Base-by-base conservation (phyloP, 2,329 filamentous ascomycete genomes). In the Gnomoniopsis sp. region DNA sequence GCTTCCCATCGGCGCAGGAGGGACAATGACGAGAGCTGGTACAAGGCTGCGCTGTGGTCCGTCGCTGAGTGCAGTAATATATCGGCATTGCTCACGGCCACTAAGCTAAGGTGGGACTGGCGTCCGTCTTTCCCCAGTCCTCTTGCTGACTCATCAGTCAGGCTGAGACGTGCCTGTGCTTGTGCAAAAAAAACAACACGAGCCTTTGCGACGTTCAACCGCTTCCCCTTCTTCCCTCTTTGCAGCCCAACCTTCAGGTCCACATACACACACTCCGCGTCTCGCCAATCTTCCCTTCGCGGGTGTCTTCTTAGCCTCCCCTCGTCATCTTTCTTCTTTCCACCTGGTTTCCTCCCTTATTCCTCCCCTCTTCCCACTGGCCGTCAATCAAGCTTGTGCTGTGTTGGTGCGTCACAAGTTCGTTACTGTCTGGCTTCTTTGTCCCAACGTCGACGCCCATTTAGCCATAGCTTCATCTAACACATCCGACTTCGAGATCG, bases 261-360 rank as follows among this genome's bases (percentile, higher is more conserved):
- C 57, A 50, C 43, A 53, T 48, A 54, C 53, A 55, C 59, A 55
- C 56, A 51, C 58, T 46, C 58, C 49, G 54, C 59, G 59, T 43
- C 26, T 49, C 57, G 59, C 49, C 59, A 61, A 61, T 58, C 17
- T 59, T 61, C 56, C 59, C 59, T 50, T 51, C 52, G 56, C 59
- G 56, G 55, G 59, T 61, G 59, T 55, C 53, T 47, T 56, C 33
- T 36, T 44, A 59, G 48, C 56, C 55, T 33, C 49, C 14, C 43
- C 55, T 48, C 49, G 2, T 33, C 53, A 14, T 56, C 43, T 58
- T 58, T 58, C 59, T 55, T 61, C 53, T 50, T 58, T 53, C 56
- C 19, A 55, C 48, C 59, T 59, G 55, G 55, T 55, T 59, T 59
- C 58, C 43, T 48, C 48, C 57, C 36, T 57, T 57, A 57, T 19